A percentile compares a stretch with the other conserved stretches of the same genome.
These are phyloP conservation scores for Prunus mongolica DNA, from an alignment of 306 rosid species.

Conservation along the genomic window DNA sequence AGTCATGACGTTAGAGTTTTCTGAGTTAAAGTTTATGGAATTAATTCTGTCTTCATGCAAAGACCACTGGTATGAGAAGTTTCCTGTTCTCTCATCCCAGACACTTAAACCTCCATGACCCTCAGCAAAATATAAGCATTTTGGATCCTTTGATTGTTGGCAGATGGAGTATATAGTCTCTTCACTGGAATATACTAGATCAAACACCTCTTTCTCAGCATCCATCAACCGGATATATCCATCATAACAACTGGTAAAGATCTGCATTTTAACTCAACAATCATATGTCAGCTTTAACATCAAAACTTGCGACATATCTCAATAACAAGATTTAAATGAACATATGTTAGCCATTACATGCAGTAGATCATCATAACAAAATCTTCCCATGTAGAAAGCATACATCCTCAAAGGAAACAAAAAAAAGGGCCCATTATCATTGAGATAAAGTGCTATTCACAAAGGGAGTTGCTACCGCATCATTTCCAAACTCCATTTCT, in stretches of 20 bases:
- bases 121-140: slow-evolving; percentile 67
- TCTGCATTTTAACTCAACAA: slow-evolving; percentile 36
- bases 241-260: slow-evolving; percentile 71
- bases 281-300: not conserved
- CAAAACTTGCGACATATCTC: not conserved
- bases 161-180: slow-evolving; percentile 46
- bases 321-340: not conserved
- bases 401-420: not conserved
- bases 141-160: slow-evolving; percentile 48
- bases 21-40: slow-evolving; percentile 56
- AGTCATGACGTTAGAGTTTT: slow-evolving; percentile 55
- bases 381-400: not conserved
- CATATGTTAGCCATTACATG: not conserved
- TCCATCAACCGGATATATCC: slow-evolving; percentile 77
- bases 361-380: not conserved
- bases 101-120: slow-evolving; percentile 59
- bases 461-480: not conserved
- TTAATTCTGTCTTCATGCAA: slow-evolving; percentile 70
- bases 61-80: slow-evolving; percentile 43
- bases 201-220: slow-evolving; percentile 80
- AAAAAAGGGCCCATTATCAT: not conserved
- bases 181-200: slow-evolving; percentile 49
- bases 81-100: slow-evolving; percentile 67
- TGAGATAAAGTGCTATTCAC: not conserved
- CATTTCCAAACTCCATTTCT: not conserved